Evolutionary conservation across 2,329 filamentous ascomycete species (phyloP), one percentile per base, ranked within the genome.

Genomic region (Thelonectria olida): DNA sequence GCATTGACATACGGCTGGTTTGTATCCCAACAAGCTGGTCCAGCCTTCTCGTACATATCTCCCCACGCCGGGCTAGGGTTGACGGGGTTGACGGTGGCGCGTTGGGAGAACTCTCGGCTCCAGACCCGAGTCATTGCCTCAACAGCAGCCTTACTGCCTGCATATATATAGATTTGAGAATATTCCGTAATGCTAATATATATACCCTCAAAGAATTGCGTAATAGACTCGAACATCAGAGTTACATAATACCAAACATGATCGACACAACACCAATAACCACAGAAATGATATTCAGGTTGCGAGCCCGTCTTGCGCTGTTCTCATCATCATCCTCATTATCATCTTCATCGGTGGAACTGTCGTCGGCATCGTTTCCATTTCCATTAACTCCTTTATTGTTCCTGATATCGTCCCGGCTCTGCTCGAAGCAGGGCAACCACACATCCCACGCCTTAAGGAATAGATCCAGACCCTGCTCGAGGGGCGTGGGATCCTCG

Each of bases 21-120:
- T n/a, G n/a, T n/a, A n/a, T n/a, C n/a, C n/a, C n/a, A n/a, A n/a
- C n/a, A n/a, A n/a, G n/a, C n/a, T n/a, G n/a, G n/a, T 12, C 48
- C 54, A 12, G 58, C 59, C n/a, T 42, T 50, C 34, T 20, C 45
- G 65, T 83, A 83, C 81, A 82, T 80, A 25, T 76, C 76, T 2
- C 78, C 80, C 61, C 79, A 73, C 13, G 84, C 81, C 8, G 82
- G 82, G 1, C 83, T 82, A 2, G 83, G 42, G 82, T 84, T 84
- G 60, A 85, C 73, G 42, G 81, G 78, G 67, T 85, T 85, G 48
- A 84, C 82, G 17, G 82, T 85, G 54, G 75, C 75, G 38, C 76
- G 72, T 74, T 83, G 80, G 39, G 77, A 72, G n/a, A 45, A 22
- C 22, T 45, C 42, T 15, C 42, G 42, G 12, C 13, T 19, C 42